A percentile compares a stretch with the other conserved stretches of the same genome.
phyloP scores from a whole-genome alignment of 2,329 filamentous ascomycete genomes.

The Xylariomycetidae sp. region DNA sequence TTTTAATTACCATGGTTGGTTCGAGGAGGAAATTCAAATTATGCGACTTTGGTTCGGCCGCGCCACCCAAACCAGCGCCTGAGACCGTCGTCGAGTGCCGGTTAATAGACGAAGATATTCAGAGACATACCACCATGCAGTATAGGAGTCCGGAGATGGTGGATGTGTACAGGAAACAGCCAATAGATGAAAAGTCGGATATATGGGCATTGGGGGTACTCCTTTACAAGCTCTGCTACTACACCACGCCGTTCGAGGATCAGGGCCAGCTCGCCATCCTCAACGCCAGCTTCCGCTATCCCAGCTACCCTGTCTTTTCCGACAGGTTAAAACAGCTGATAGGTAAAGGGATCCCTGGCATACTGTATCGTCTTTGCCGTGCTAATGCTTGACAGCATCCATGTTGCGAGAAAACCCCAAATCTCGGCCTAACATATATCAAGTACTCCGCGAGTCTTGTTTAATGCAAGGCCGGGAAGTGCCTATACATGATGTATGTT shows the following conservation, averaged over 20 bases:
- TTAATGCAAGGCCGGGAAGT: conserved; percentile 82
- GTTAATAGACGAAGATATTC: conserved; percentile 92
- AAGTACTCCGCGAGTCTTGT: conserved; percentile 83
- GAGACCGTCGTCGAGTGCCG: conserved; percentile 84
- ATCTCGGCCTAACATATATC: conserved; percentile 83
- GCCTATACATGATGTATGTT: conserved; percentile 80
- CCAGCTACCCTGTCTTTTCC: conserved; percentile 82
- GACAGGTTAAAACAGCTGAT: conserved; percentile 86
- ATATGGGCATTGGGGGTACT: conserved; percentile 96
- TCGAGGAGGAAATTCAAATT: conserved; percentile 81
- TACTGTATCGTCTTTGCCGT: too few relatives aligned
- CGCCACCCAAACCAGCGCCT: conserved; percentile 77
- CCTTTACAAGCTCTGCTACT: conserved; percentile 97
- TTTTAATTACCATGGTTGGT: conserved; percentile 72
- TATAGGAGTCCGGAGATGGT: conserved; percentile 99
- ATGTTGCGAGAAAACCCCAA: conserved; percentile 86
- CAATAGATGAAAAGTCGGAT: conserved; percentile 97
- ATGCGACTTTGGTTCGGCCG: conserved; percentile 95
- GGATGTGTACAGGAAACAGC: conserved; percentile 92
- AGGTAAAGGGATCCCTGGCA: conserved; percentile 55
- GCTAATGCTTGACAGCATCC: too few relatives aligned
- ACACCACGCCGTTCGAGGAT: conserved; percentile 97
- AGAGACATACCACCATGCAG: conserved; percentile 94
- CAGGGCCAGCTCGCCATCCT: conserved; percentile 96
- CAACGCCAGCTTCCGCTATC: conserved; percentile 92